phyloP scores from a whole-genome alignment of 2,329 filamentous ascomycete genomes.

The Penicillium sp. region DNA sequence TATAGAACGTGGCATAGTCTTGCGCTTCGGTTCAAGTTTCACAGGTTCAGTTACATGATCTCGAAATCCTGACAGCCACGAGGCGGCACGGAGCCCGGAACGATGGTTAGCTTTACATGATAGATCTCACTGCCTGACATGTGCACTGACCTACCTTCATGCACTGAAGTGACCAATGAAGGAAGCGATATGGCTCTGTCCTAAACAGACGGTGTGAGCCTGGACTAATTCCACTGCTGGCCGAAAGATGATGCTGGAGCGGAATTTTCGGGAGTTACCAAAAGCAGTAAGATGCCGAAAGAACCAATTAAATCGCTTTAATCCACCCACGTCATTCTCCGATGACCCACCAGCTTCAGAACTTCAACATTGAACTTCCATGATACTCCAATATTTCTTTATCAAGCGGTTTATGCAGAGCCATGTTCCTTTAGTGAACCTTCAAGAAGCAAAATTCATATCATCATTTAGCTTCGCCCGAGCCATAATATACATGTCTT shows the following conservation, averaged over 20 bases:
- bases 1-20: neutral
- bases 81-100: neutral
- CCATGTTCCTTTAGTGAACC: too few species aligned
- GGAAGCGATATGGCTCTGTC: neutral
- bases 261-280: neutral
- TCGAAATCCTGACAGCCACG: neutral
- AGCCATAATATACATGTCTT: too few species aligned
- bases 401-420: too few species aligned
- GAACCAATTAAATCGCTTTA: neutral
- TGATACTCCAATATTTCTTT: too few species aligned
- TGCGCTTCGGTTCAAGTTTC: neutral
- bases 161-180: neutral
- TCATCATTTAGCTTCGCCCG: too few species aligned
- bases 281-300: neutral
- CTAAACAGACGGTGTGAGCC: neutral
- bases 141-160: neutral
- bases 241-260: neutral
- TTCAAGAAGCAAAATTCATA: too few species aligned
- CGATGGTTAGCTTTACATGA: neutral
- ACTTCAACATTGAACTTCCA: neutral
- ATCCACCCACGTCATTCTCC: neutral
- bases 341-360: neutral
- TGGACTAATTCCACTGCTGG: too few species aligned
- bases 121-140: neutral
- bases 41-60: neutral